Base-by-base conservation (phyloP, 345 rosid species). In the Triadica sebifera region DNA sequence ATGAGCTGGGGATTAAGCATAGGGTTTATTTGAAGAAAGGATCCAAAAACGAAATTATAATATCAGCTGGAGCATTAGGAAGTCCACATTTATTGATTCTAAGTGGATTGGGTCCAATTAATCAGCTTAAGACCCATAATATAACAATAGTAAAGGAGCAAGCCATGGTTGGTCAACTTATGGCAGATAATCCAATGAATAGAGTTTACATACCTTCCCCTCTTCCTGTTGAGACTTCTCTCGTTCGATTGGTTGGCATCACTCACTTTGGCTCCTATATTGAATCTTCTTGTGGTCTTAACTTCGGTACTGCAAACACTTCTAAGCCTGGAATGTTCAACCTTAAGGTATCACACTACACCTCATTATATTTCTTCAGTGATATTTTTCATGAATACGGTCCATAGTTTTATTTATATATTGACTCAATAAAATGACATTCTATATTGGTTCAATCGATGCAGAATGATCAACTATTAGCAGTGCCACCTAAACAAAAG, bases 401-500 rank as follows among this genome's bases (percentile, higher is more conserved):
- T n/a, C n/a, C n/a, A n/a, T 13, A 29, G 1, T 29, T 29, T 29
- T 29, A 29, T 29, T 1, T 29, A 29, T 29, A 29, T 29, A 29
- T 29, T 29, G 34, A 29, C 34, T 29, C 34, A 29, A 29, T 29
- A 1, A 29, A 1, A 29, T 29, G 34, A 29, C 34, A 29, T 29
- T 29, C 2, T 29, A 29, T 29, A 29, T 29, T 29, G 2, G 34
- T 2, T 29, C 34, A 29, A 29, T 29, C 34, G 2, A 29, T 29
- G 34, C 74, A 81, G 85, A 75, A 79, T 64, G 85, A 84, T 22
- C 85, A 82, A 58, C 84, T 81, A 9, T 75, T 84, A 38, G 80
- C 82, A 6, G 69, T 80, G 20, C 84, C 86, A 9, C 88, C 84
- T 4, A 85, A 76, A 19, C 77, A 80, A n/a, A 80, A 85, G 47